These are phyloP conservation scores for Acephala macrosclerotiorum DNA, from an alignment of 2,329 filamentous ascomycete species.

Conservation along the genomic window DNA sequence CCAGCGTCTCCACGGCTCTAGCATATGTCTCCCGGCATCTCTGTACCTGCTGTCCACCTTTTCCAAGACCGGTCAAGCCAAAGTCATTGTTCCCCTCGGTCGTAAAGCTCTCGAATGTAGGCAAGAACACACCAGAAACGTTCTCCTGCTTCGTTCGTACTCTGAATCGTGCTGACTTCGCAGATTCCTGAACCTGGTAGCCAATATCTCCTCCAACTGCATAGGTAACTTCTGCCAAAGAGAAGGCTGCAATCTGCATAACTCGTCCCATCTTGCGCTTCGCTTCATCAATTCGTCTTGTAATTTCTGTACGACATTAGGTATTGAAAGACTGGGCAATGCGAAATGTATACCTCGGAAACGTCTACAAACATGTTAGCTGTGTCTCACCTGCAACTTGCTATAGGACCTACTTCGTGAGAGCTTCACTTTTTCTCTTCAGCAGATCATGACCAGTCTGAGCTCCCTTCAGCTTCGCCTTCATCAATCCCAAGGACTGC, in stretches of 20 bases:
- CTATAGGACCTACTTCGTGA: slow-evolving; percentile 79
- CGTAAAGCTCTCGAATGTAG: slow-evolving; percentile 90
- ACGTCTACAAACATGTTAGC: slow-evolving; percentile 62
- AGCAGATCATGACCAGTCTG: slow-evolving; percentile 92
- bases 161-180: slow-evolving; percentile 90
- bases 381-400: slow-evolving; percentile 12
- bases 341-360: slow-evolving; percentile 75
- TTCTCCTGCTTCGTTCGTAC: slow-evolving; percentile 97
- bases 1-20: slow-evolving; percentile 91
- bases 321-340: background rate
- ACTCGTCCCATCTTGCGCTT: slow-evolving; percentile 99
- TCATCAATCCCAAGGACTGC: slow-evolving; percentile 96
- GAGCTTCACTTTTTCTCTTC: slow-evolving; percentile 96
- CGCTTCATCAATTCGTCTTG: slow-evolving; percentile 94
- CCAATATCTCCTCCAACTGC: slow-evolving; percentile 94
- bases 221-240: slow-evolving; percentile 95
- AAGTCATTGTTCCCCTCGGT: slow-evolving; percentile 95
- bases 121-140: slow-evolving; percentile 94
- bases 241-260: slow-evolving; percentile 99
- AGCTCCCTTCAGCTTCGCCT: slow-evolving; percentile 94
- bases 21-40: slow-evolving; percentile 95
- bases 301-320: slow-evolving; percentile 76
- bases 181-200: slow-evolving; percentile 97
- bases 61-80: slow-evolving; percentile 91
- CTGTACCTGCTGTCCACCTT: slow-evolving; percentile 97